phyloP scores from a whole-genome alignment of 2,329 filamentous ascomycete species.

The Triangularia verruculosa region DNA sequence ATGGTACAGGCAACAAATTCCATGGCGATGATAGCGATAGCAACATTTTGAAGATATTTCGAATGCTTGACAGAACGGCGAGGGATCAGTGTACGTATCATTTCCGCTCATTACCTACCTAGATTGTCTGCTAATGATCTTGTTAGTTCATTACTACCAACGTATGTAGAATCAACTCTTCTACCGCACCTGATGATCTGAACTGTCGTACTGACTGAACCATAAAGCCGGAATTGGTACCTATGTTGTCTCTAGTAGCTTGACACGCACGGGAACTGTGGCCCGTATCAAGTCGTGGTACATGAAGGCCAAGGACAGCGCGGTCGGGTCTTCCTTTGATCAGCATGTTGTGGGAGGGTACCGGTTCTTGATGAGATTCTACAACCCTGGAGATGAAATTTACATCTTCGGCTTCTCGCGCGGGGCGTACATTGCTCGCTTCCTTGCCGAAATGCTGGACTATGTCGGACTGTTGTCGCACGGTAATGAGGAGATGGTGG shows the following conservation, averaged over 20 bases:
- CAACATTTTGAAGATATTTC: conserved; percentile 68
- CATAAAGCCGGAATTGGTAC: conserved; percentile 65
- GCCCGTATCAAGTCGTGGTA: conserved; percentile 65
- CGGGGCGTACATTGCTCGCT: conserved; percentile 70
- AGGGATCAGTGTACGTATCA: conserved; percentile 52
- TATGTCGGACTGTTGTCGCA: conserved; percentile 75
- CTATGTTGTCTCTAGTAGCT: conserved; percentile 60
- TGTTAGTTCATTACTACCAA: conserved; percentile 57
- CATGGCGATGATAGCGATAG: conserved; percentile 61
- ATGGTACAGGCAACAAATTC: conserved; percentile 63
- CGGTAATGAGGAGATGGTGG: conserved; percentile 81
- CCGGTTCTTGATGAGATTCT: conserved; percentile 73
- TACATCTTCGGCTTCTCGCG: conserved; percentile 74
- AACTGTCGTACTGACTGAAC: conserved; percentile 8
- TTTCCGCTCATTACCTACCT: not conserved
- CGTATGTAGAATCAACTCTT: conserved; percentile 39
- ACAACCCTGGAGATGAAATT: conserved; percentile 61
- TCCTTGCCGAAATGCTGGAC: conserved; percentile 80
- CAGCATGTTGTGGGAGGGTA: conserved; percentile 83
- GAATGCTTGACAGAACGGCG: conserved; percentile 64
- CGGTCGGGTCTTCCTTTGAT: conserved; percentile 75
- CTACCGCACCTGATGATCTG: not conserved
- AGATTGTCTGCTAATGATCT: conserved; percentile 6
- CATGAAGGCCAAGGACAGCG: conserved; percentile 72
- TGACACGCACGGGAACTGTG: conserved; percentile 55